A percentile compares a stretch with the other conserved stretches of the same genome.
Conservation (phyloP, 495 filamentous ascomycete genomes). For the Aspergillus bridgeri region DNA sequence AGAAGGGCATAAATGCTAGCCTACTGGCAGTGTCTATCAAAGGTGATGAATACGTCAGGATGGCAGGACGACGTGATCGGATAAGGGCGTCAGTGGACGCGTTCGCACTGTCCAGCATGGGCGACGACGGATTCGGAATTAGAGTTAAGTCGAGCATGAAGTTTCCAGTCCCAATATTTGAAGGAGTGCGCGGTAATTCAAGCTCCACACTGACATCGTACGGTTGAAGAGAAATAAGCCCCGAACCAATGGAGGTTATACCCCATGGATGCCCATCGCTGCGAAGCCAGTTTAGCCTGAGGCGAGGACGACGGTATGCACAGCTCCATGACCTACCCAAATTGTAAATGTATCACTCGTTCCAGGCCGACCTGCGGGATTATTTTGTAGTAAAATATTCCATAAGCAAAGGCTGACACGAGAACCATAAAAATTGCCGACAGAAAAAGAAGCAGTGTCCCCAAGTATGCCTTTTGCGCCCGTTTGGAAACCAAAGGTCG, state of each 20-base stretch:
- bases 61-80: conserved; percentile 57
- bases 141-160: conserved; percentile 89
- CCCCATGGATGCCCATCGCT: conserved; percentile 46
- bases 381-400: conserved; percentile 75
- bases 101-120: conserved; percentile 20
- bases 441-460: conserved; percentile 58
- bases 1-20: conserved; percentile 54
- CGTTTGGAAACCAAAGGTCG: conserved; percentile 58
- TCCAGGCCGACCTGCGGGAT: conserved; percentile 69
- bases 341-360: conserved; percentile 74
- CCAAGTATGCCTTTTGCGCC: conserved; percentile 68
- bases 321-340: conserved; percentile 53
- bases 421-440: conserved; percentile 57
- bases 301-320: neutral
- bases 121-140: conserved; percentile 37
- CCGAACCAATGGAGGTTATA: conserved; percentile 33
- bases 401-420: conserved; percentile 64
- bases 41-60: conserved; percentile 62
- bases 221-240: conserved; percentile 43
- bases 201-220: conserved; percentile 71
- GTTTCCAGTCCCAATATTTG: conserved; percentile 64
- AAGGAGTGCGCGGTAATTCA: conserved; percentile 61
- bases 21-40: conserved; percentile 51
- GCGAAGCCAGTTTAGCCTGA: neutral
- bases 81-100: conserved; percentile 31